Base-by-base conservation (phyloP, 2,329 filamentous ascomycete genomes). In the Calonectria leucothoes region DNA sequence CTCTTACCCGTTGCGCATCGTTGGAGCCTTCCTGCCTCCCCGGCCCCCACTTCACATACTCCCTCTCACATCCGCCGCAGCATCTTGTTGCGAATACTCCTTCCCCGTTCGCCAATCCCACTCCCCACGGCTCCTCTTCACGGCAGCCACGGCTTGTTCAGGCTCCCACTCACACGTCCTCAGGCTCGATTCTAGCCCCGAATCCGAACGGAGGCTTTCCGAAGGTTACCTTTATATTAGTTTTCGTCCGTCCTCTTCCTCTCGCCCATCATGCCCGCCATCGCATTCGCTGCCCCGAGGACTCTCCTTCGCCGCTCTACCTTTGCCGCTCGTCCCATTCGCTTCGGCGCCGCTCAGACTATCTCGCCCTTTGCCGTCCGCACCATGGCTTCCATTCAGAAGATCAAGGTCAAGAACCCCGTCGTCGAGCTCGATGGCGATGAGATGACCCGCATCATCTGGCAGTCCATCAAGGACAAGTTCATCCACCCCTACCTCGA, bases 361-460 rank as follows among this genome's bases (percentile, higher is more conserved):
- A 78, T 81, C 64, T 84, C 95, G 0, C 93, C 98, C 17, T 85
- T 86, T 83, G 88, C 86, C 79, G 93, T 98, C n/a, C 85, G 86
- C 84, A 89, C 86, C 81, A 92, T 93, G 91, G 88, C 89, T 71
- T 85, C 89, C 81, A 52, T 63, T 73, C 89, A 91, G 83, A 99
- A 98, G 93, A 98, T 98, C 91, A 97, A 98, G 92, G 97, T 99
- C 89, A 96, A 98, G 93, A 98, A 98, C 88, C 97, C 97, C 78
- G 93, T 99, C 85, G 97, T 99, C 86, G 97, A 98, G 89, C 92
- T 98, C 82, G 96, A 98, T 85, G 96, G 96, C 83, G 92, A 94
- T 82, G 92, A 95, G 93, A 98, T 98, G 97, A 99, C 97, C 81
- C 91, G 97, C 82, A 96, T 99, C 85, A 99, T 99, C 89, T 99